phyloP scores from a whole-genome alignment of 106 monocot genomes.

The Hemerocallis citrina region DNA sequence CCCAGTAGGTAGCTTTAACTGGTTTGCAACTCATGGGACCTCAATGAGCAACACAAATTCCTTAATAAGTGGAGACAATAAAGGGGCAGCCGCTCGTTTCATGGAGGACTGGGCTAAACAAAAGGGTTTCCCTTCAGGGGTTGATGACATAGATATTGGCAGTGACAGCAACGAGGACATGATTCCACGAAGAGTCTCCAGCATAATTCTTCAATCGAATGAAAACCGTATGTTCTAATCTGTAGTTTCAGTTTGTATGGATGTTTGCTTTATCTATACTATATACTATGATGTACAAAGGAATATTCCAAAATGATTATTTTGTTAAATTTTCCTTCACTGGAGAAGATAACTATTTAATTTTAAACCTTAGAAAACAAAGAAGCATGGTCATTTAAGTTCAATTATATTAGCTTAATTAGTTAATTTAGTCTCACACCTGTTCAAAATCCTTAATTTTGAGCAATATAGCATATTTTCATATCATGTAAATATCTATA shows the following conservation, averaged over 20 bases:
- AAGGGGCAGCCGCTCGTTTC: conserved; percentile 93
- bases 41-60: conserved; percentile 88
- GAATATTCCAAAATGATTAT: no score
- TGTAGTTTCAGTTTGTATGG: not conserved
- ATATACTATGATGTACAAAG: no score
- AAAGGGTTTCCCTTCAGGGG: conserved; percentile 21
- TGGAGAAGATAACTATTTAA: no score
- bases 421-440: no score
- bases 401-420: no score
- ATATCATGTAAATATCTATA: no score
- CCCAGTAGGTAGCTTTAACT: conserved; percentile 81
- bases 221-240: conserved; percentile 35
- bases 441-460: no score
- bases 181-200: conserved; percentile 49
- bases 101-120: conserved; percentile 88
- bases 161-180: conserved; percentile 1
- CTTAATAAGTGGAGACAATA: conserved; percentile 91
- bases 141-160: conserved; percentile 5
- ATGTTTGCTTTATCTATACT: no score
- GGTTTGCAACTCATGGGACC: conserved; percentile 98
- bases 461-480: no score
- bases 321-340: no score
- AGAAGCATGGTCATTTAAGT: no score
- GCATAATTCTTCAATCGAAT: conserved; percentile 38
- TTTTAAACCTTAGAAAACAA: no score